Conservation (phyloP, 345 rosid species). For the Citrus australasica region DNA sequence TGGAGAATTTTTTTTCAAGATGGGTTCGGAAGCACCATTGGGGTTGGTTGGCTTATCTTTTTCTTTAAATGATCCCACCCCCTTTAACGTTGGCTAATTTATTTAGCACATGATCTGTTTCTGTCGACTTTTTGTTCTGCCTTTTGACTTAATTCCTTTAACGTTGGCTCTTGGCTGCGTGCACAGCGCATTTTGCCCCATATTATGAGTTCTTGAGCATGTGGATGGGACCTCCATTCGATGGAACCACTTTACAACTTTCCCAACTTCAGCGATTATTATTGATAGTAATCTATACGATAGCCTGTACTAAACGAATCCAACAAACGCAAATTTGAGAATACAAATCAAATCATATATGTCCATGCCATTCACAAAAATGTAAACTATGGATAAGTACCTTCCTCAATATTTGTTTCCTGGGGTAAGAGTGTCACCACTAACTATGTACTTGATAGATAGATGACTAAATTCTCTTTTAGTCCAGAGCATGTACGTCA, state of each 20-base stretch:
- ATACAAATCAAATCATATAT: not conserved
- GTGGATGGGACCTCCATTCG: conserved; percentile 7
- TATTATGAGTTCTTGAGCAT: not conserved
- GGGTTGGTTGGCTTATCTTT: conserved; percentile 5
- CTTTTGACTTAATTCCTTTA: no score
- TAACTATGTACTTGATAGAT: no score
- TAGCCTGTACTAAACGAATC: not conserved
- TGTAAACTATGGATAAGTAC: no score
- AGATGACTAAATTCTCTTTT: no score
- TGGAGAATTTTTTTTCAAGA: not conserved
- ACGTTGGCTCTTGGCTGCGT: not conserved
- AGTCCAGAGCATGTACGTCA: no score
- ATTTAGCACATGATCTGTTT: not conserved
- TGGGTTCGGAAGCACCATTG: not conserved
- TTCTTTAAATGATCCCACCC: not conserved
- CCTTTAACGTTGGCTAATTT: not conserved
- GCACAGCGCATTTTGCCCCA: conserved; percentile 3
- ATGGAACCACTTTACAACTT: not conserved
- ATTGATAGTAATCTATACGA: not conserved
- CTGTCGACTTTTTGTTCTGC: not conserved
- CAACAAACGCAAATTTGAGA: not conserved
- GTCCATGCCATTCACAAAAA: no score
- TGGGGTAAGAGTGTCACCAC: no score
- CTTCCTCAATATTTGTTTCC: no score
- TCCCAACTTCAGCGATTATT: not conserved